Conservation (phyloP, 2,329 filamentous ascomycete genomes). For the Seiridium unicorne region DNA sequence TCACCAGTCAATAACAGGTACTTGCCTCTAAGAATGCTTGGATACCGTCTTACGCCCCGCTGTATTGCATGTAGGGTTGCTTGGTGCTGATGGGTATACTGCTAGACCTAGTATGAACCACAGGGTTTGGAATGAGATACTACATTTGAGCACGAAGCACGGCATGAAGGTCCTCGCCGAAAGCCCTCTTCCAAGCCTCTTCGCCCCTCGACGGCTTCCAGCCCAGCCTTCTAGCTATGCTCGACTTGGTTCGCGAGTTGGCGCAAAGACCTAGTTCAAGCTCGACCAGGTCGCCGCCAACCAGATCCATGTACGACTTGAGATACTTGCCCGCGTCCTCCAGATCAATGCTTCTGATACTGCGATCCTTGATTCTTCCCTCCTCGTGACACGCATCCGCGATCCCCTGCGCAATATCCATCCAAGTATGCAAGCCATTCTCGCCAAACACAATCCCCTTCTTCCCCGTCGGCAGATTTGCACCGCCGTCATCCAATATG, state of each 20-base stretch:
- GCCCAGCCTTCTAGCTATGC: constrained; percentile 22
- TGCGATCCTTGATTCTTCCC: constrained; percentile 26
- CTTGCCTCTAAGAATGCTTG: too few species aligned
- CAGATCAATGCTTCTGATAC: constrained; percentile 24
- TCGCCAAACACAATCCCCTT: constrained; percentile 40
- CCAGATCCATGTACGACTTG: constrained; percentile 17
- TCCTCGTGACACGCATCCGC: constrained; percentile 28
- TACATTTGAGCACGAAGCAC: neutral
- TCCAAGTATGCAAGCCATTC: constrained; percentile 38
- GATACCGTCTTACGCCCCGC: too few species aligned
- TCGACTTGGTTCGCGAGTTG: constrained; percentile 22
- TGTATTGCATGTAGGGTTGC: too few species aligned
- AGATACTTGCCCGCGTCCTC: constrained; percentile 18
- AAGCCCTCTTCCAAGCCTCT: constrained; percentile 7
- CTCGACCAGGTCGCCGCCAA: constrained; percentile 26
- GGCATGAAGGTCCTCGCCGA: neutral
- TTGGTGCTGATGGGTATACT: too few species aligned
- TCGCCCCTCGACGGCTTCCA: constrained; percentile 31
- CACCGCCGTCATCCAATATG: constrained; percentile 24
- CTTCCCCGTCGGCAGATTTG: constrained; percentile 32
- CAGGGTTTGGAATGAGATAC: too few species aligned
- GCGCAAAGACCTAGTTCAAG: constrained; percentile 27
- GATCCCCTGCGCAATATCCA: constrained; percentile 32
- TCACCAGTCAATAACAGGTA: too few species aligned
- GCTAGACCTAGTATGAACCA: too few species aligned